phyloP scores from a whole-genome alignment of 2,329 filamentous ascomycete genomes.

The Colletotrichum truncatum region DNA sequence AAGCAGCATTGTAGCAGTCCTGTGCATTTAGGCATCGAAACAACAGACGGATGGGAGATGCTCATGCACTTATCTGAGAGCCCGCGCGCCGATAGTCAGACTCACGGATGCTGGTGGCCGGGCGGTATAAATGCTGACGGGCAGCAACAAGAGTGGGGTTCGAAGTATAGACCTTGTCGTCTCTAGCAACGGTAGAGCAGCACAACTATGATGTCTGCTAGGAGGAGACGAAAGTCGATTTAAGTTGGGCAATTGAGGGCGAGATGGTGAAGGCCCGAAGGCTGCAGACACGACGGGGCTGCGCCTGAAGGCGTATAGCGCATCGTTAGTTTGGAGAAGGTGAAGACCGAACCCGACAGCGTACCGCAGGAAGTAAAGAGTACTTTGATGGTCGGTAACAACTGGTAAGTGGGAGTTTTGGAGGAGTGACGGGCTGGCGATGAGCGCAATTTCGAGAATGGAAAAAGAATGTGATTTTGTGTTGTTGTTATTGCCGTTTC shows the following conservation, averaged over 20 bases:
- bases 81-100: constrained; percentile 4
- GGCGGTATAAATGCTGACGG: constrained; percentile 13
- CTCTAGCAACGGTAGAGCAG: background rate
- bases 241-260: background rate
- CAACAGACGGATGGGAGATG: constrained; percentile 16
- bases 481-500: background rate
- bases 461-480: background rate
- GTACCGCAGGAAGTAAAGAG: too few relatives aligned
- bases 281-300: constrained; percentile 23
- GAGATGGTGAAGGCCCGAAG: constrained; percentile 21
- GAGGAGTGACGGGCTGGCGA: background rate
- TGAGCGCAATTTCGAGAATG: background rate
- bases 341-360: background rate
- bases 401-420: too few relatives aligned
- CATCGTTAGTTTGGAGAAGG: constrained; percentile 16
- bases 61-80: constrained; percentile 27
- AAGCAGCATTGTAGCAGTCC: constrained; percentile 15
- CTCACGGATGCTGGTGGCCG: constrained; percentile 3
- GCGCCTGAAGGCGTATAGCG: constrained; percentile 11
- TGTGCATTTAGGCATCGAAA: constrained; percentile 18
- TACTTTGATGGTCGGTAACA: too few relatives aligned
- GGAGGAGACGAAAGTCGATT: background rate
- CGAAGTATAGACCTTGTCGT: background rate
- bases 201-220: background rate
- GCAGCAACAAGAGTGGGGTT: background rate